Evolutionary conservation across 1,284 basidiomycete genomes (phyloP), one percentile per base, ranked within the genome.

Genomic region (Pseudozyma pruni): DNA sequence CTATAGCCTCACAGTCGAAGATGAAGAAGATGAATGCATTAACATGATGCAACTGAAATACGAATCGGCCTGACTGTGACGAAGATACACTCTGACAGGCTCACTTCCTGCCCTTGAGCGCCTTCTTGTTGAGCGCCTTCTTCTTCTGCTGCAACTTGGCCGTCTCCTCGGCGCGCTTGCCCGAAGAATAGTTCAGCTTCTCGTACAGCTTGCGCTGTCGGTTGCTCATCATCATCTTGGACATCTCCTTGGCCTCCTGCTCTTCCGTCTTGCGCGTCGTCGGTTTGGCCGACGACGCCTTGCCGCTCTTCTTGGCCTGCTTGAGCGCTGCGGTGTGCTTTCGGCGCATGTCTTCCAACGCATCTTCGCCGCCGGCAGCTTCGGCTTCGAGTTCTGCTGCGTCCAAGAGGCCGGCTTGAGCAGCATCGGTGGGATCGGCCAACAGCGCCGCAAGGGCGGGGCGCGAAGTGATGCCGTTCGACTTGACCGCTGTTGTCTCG

Each of bases 141-240:
- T 76, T 80, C 63, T 74, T 79, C 53, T 75, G 57, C 55, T 75
- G 61, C 46, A 79, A 50, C 37, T 69, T 67, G 57, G 58, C 50
- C 54, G 66, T 73, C 89, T 96, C 93, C 32, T 87, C 86, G 23
- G 87, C 86, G 64, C 89, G 89, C 84, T 91, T 92, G 81, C 88
- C 87, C 82, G 94, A 88, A 64, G 90, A 89, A 83, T 92, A 89
- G 85, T 93, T 92, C 88, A 98, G 91, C 85, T 92, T 91, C 84
- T 95, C 93, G 85, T 96, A 98, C 76, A 98, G 84, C 85, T 96
- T 97, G 78, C 90, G 88, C 85, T 97, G 91, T 85, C 92, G 94
- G 85, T 94, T 96, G 85, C 92, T 95, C 89, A 98, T 90, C 89
- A 98, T 88, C 89, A 96, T 96, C 87, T 95, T 96, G 84, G 93